A percentile compares a stretch with the other conserved stretches of the same genome.
Conservation (phyloP, 225 moss, liverwort and hornwort genomes). For the Sphagnum tenellum region DNA sequence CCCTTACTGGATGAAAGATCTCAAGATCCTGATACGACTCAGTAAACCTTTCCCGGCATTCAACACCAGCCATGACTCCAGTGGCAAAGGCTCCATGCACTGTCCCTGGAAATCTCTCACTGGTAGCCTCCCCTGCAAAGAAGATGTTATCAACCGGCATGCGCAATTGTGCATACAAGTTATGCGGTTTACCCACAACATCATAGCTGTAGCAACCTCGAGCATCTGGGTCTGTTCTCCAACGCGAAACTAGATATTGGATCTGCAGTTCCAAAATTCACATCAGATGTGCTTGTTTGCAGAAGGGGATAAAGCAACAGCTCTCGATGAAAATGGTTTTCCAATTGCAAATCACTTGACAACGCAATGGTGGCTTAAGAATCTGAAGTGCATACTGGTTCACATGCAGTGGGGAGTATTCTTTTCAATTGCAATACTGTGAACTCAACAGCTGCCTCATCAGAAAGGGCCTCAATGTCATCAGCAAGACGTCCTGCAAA, state of each 20-base stretch:
- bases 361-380: neutral
- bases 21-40: conserved; percentile 72
- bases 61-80: conserved; percentile 88
- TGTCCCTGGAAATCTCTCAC: conserved; percentile 87
- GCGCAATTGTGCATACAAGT: conserved; percentile 74
- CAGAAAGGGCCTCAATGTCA: conserved; percentile 78
- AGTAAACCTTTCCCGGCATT: conserved; percentile 68
- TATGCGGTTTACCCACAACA: conserved; percentile 88
- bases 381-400: conserved; percentile 49
- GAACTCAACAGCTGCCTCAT: conserved; percentile 78
- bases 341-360: too few species aligned
- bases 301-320: too few species aligned
- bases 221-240: conserved; percentile 88
- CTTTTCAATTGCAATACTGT: conserved; percentile 89
- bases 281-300: neutral
- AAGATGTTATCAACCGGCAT: conserved; percentile 81
- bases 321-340: too few species aligned
- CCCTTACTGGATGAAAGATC: conserved; percentile 97
- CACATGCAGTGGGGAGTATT: conserved; percentile 80
- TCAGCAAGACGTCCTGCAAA: conserved; percentile 78
- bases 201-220: conserved; percentile 96
- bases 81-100: conserved; percentile 93
- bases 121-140: conserved; percentile 95
- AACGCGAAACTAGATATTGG: conserved; percentile 74
- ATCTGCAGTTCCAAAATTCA: conserved; percentile 32